Evolutionary conservation across 2,329 filamentous ascomycete species (phyloP), one percentile per base, ranked within the genome.

Genomic region (Chrysoporthe austroafricana): DNA sequence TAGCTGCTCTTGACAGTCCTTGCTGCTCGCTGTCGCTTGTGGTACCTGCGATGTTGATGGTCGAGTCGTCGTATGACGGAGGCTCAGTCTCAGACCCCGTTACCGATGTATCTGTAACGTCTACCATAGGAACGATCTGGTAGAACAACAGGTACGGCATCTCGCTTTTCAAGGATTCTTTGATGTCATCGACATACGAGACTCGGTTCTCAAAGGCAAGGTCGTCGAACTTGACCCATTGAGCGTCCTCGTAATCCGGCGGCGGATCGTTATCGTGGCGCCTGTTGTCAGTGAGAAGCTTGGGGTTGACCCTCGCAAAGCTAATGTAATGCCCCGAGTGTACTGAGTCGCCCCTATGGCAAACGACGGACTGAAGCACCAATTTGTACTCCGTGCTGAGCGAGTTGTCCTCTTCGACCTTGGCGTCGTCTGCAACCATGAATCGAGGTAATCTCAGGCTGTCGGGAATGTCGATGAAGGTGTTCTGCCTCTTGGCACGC

Each of bases 111-210:
- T 80, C 75, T 1, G 83, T 81, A 8, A 91, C 86, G 66, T 94
- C 91, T 42, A 93, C 88, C 74, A 96, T 93, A 0, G 95, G 94
- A 42, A 96, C 87, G 52, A 98, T 92, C 77, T 97, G 95, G 75
- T 97, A 99, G 78, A 98, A 98, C 0, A 99, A 83, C 7, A 98
- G 85, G 76, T 98, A 98, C 0, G 96, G 95, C 77, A 93, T 96
- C 77, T 97, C 94, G n/a, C 91, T 86, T 72, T 88, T 90, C 62
- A 98, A 80, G 0, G 92, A 90, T 72, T 90, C 81, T 70, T 92
- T 90, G 73, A 90, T 87, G 70, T 97, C 91, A 73, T 96, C 88
- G 61, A 97, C 89, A 65, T 91, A 85, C 0, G 84, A 85, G 3
- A 98, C 91, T 36, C 95, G 88, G 66, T 89, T 85, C 46, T 86